phyloP scores from a whole-genome alignment of 1,284 basidiomycete species.

The Apiotrichum brassicae region DNA sequence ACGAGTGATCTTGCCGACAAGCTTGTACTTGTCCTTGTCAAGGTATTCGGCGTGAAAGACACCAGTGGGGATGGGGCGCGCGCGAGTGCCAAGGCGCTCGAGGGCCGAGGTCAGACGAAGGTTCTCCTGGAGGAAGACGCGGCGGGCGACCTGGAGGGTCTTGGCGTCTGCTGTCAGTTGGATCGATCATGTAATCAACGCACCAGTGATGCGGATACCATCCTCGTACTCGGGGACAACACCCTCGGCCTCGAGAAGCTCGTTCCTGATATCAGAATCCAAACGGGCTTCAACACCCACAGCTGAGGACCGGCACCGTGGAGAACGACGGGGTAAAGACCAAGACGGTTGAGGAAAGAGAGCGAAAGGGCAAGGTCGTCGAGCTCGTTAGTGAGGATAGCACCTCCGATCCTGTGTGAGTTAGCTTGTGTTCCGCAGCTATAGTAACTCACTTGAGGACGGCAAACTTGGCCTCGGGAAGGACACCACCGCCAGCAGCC shows the following conservation, averaged over 20 bases:
- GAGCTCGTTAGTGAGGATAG: constrained; percentile 74
- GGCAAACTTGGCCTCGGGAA: constrained; percentile 70
- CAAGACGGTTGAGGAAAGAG: constrained; percentile 88
- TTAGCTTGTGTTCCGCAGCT: too few species aligned
- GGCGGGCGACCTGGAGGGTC: constrained; percentile 83
- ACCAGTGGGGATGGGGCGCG: constrained; percentile 89
- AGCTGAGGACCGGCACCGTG: constrained; percentile 93
- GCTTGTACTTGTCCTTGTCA: constrained; percentile 86
- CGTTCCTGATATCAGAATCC: constrained; percentile 52
- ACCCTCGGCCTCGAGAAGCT: constrained; percentile 81
- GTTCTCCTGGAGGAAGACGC: constrained; percentile 95
- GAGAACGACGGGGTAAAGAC: constrained; percentile 86
- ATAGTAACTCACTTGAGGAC: constrained; percentile 67
- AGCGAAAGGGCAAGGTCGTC: constrained; percentile 87
- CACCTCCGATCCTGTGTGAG: constrained; percentile 67
- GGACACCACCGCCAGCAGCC: constrained; percentile 52
- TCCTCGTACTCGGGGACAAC: constrained; percentile 91
- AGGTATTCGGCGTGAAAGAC: constrained; percentile 94
- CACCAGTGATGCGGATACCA: constrained; percentile 87
- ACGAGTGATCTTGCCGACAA: constrained; percentile 85
- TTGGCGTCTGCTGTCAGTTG: constrained; percentile 60
- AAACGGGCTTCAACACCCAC: constrained; percentile 20
- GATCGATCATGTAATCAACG: constrained; percentile 24
- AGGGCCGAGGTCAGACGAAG: constrained; percentile 83
- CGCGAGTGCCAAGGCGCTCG: constrained; percentile 85